Conservation (phyloP, 306 rosid genomes). For the Cicer cuneatum region DNA sequence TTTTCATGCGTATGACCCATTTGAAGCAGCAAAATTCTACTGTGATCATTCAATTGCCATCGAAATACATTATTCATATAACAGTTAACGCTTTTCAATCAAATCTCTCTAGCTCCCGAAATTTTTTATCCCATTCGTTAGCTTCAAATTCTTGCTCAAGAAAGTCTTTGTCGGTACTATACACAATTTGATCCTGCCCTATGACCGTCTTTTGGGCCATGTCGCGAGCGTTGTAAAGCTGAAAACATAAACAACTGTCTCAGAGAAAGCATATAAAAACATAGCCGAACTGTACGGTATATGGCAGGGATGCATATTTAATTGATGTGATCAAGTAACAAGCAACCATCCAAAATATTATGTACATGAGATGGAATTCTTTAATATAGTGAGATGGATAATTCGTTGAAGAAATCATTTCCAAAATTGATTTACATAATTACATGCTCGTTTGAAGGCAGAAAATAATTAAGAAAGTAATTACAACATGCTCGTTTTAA, state of each 20-base stretch:
- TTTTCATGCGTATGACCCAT: slow-evolving; percentile 15
- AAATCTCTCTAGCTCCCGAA: slow-evolving; percentile 77
- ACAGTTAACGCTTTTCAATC: slow-evolving; percentile 55
- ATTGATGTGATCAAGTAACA: slow-evolving; percentile 26
- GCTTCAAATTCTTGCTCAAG: slow-evolving; percentile 84
- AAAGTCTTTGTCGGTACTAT: slow-evolving; percentile 90
- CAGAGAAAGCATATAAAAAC: slow-evolving; percentile 20
- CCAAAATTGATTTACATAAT: slow-evolving; percentile 7
- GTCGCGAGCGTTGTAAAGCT: slow-evolving; percentile 93
- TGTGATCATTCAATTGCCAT: slow-evolving; percentile 23
- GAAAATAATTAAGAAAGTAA: too few relatives aligned
- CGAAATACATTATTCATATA: slow-evolving; percentile 26
- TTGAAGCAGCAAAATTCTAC: slow-evolving; percentile 22
- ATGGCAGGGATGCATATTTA: slow-evolving; percentile 1
- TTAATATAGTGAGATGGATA: background rate
- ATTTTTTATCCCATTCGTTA: slow-evolving; percentile 84
- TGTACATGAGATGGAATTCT: slow-evolving; percentile 24
- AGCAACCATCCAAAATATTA: slow-evolving; percentile 28
- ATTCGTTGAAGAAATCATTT: slow-evolving; percentile 32
- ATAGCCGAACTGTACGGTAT: slow-evolving; percentile 15
- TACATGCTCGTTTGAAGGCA: background rate
- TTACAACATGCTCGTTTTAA: background rate
- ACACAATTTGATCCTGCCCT: slow-evolving; percentile 89
- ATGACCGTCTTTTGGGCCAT: slow-evolving; percentile 90
- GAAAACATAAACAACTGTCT: slow-evolving; percentile 44